phyloP scores from a whole-genome alignment of 2,329 filamentous ascomycete genomes.

The Rugonectria rugulosa region DNA sequence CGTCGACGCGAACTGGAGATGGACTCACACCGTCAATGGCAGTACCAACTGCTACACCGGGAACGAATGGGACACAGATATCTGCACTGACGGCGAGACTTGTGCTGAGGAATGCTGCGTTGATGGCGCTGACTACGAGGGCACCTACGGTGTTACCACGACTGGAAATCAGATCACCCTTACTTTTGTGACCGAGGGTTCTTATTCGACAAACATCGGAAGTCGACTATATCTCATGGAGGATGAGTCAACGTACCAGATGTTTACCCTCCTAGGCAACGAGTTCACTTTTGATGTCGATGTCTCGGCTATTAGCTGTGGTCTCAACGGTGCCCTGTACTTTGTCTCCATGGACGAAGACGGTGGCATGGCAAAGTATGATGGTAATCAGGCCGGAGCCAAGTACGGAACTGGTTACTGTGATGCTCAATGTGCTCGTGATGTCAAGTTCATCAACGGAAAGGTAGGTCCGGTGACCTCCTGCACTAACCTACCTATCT shows the following conservation, averaged over 20 bases:
- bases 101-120: slow-evolving; percentile 59
- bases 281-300: slow-evolving; percentile 78
- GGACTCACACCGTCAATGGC: slow-evolving; percentile 57
- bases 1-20: slow-evolving; percentile 68
- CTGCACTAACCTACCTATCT: slow-evolving; percentile 24
- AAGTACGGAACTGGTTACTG: slow-evolving; percentile 66
- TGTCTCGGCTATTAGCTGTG: slow-evolving; percentile 71
- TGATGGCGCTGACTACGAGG: slow-evolving; percentile 59
- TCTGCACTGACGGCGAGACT: slow-evolving; percentile 48
- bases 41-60: slow-evolving; percentile 64
- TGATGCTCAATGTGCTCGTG: slow-evolving; percentile 58
- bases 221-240: slow-evolving; percentile 71
- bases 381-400: slow-evolving; percentile 60
- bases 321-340: slow-evolving; percentile 75
- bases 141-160: slow-evolving; percentile 61
- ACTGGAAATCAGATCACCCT: slow-evolving; percentile 58
- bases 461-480: slow-evolving; percentile 39
- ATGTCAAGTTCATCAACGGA: slow-evolving; percentile 65
- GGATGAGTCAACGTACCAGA: slow-evolving; percentile 66
- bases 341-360: slow-evolving; percentile 67
- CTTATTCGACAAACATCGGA: slow-evolving; percentile 54
- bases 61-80: slow-evolving; percentile 53
- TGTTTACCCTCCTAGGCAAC: slow-evolving; percentile 68
- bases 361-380: slow-evolving; percentile 58
- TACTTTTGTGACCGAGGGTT: slow-evolving; percentile 62